Evolutionary conservation across 2,329 filamentous ascomycete genomes (phyloP), one percentile per base, ranked within the genome.

Genomic region (Aspergillus novofumigatus): DNA sequence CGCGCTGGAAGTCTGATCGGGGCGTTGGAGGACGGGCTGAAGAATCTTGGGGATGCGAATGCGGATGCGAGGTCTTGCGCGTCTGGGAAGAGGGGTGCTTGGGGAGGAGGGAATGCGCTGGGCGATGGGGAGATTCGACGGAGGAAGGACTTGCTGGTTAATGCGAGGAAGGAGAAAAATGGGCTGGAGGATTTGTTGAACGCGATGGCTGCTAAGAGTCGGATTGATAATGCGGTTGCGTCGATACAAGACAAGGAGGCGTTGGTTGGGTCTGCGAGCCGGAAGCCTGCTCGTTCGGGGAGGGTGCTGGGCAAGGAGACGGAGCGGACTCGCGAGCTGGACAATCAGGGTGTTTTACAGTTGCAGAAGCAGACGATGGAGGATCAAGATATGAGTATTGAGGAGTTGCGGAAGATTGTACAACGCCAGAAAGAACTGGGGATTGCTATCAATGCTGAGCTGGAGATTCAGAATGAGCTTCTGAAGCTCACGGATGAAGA

Each of bases 301-400:
- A 55, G 83, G 60, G 61, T 84, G 64, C 48, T 83, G 69, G 65
- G 78, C 64, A 78, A 77, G 50, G 85, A 88, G 72, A 88, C 85
- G 0, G 81, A 84, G 59, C 77, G 80, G 42, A 87, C 85, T 9
- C 74, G 85, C 11, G 83, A 86, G 63, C 67, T 87, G 60, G 85
- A 87, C 68, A 87, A 88, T 59, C 73, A 81, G n/a, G 85, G 85
- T 0, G 82, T 88, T 14, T 61, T 88, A 62, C 84, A 86, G 69
- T 67, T 87, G 59, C 85, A 87, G 71, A 77, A 81, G 62, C 82
- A 86, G 64, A 80, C 85, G 56, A 86, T 88, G 73, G 68, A 78
- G 49, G 81, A 85, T 51, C 85, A 88, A 65, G 85, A 87, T 59
- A 72, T 81, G 63, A 83, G 83, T 65, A 77, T 87, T 3, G 76